Evolutionary conservation across 2,329 filamentous ascomycete species (phyloP).

Genomic region (Talaromyces marneffei): DNA sequence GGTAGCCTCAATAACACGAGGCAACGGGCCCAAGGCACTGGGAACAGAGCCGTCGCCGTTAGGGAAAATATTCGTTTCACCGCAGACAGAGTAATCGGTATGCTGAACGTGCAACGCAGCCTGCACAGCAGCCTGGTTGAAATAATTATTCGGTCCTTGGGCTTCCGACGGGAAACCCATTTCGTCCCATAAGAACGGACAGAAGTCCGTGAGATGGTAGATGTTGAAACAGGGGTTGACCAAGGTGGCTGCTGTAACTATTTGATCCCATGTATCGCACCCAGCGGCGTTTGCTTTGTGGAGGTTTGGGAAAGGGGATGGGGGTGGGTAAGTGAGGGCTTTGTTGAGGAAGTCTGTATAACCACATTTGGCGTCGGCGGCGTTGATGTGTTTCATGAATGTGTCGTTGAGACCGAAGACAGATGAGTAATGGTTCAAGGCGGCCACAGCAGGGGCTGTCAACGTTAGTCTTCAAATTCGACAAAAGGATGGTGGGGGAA

Average conservation of each 20-base stretch:
- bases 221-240: conserved; percentile 75
- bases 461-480: background rate
- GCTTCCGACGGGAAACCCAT: conserved; percentile 59
- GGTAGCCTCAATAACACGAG: conserved; percentile 65
- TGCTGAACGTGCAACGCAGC: conserved; percentile 56
- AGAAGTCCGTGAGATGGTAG: conserved; percentile 67
- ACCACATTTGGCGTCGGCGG: conserved; percentile 40
- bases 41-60: conserved; percentile 45
- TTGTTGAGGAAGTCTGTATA: conserved; percentile 42
- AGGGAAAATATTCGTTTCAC: conserved; percentile 34
- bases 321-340: conserved; percentile 57
- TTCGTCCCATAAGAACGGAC: conserved; percentile 64
- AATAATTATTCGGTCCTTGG: conserved; percentile 58
- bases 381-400: conserved; percentile 37
- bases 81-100: conserved; percentile 28
- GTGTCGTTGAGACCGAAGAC: conserved; percentile 43
- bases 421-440: conserved; percentile 35
- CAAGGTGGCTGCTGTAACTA: conserved; percentile 48
- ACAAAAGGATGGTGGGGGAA: background rate
- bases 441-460: conserved; percentile 35
- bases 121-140: conserved; percentile 66
- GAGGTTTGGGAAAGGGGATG: conserved; percentile 45
- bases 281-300: conserved; percentile 27
- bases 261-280: conserved; percentile 55
- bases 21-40: conserved; percentile 43